Evolutionary conservation across 2,329 filamentous ascomycete genomes (phyloP).

Genomic region (Calonectria leucothoes): DNA sequence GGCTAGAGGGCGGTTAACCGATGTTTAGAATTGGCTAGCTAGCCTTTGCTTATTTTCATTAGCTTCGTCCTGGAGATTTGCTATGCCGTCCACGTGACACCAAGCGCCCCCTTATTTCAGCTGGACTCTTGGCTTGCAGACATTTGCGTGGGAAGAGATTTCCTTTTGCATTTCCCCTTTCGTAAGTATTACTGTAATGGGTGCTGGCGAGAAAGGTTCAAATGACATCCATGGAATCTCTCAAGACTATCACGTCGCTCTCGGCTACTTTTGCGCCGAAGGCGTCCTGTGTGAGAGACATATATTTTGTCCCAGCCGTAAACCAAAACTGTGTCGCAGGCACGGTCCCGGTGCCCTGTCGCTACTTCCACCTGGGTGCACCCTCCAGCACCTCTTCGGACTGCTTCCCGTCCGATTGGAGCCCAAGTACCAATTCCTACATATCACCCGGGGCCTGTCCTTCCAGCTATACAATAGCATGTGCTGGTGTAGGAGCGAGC

Average conservation of each 20-base stretch:
- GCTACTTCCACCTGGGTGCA: background rate
- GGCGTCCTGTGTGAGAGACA: background rate
- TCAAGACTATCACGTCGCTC: background rate
- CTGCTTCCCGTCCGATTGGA: background rate
- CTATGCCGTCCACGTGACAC: background rate
- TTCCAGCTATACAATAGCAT: slow-evolving; percentile 1
- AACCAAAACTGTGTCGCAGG: background rate
- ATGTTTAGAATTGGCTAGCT: background rate
- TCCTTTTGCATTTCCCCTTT: background rate
- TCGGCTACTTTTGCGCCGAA: background rate
- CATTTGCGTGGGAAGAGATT: background rate
- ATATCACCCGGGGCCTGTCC: background rate
- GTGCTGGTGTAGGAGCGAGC: background rate
- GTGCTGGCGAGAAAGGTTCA: background rate
- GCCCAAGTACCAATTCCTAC: background rate
- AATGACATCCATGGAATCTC: background rate
- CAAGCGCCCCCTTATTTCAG: background rate
- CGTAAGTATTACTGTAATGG: background rate
- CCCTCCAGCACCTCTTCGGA: background rate
- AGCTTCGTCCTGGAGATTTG: background rate
- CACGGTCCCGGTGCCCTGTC: background rate
- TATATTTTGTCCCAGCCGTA: background rate
- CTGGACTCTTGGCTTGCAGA: background rate
- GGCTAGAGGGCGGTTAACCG: background rate
- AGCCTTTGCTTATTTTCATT: background rate